These are phyloP conservation scores for Schizopora paradoxa DNA, from an alignment of 1,284 basidiomycete species.

Conservation along the genomic window DNA sequence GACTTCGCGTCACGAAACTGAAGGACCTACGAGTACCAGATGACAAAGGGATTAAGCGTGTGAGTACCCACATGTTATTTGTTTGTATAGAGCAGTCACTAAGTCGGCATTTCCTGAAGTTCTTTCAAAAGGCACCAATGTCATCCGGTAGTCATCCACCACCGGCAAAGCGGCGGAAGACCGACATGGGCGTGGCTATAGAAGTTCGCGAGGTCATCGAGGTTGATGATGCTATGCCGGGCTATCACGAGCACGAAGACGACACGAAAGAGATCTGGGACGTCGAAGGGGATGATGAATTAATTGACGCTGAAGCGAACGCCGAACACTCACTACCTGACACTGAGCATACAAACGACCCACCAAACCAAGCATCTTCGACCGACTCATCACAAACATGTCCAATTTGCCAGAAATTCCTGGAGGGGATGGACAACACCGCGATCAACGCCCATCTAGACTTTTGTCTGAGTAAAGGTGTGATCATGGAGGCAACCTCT, in stretches of 20 bases:
- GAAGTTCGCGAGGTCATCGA: neutral
- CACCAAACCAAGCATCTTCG: neutral
- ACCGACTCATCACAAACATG: slow-evolving; percentile 30
- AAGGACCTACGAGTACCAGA: slow-evolving; percentile 32
- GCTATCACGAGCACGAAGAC: slow-evolving; percentile 5
- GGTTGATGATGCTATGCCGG: slow-evolving; percentile 5
- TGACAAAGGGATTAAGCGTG: slow-evolving; percentile 25
- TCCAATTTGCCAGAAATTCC: slow-evolving; percentile 55
- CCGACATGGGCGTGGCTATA: neutral
- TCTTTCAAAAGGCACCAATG: slow-evolving; percentile 9
- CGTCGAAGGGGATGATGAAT: neutral
- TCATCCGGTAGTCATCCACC: no score
- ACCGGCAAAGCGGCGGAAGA: slow-evolving; percentile 10
- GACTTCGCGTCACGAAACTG: slow-evolving; percentile 38
- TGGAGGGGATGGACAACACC: slow-evolving; percentile 54
- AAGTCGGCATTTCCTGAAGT: slow-evolving; percentile 1
- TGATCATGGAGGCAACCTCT: slow-evolving; percentile 66
- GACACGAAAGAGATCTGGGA: neutral
- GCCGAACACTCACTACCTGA: neutral
- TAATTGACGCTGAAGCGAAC: neutral
- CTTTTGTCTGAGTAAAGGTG: slow-evolving; percentile 68
- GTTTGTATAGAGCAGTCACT: neutral
- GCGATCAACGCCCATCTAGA: slow-evolving; percentile 71
- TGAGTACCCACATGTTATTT: slow-evolving; percentile 5
- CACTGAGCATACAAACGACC: neutral